A percentile compares a stretch with the other conserved stretches of the same genome.
phyloP scores from a whole-genome alignment of 164 flowering plant genomes.

The Malania oleifera region DNA sequence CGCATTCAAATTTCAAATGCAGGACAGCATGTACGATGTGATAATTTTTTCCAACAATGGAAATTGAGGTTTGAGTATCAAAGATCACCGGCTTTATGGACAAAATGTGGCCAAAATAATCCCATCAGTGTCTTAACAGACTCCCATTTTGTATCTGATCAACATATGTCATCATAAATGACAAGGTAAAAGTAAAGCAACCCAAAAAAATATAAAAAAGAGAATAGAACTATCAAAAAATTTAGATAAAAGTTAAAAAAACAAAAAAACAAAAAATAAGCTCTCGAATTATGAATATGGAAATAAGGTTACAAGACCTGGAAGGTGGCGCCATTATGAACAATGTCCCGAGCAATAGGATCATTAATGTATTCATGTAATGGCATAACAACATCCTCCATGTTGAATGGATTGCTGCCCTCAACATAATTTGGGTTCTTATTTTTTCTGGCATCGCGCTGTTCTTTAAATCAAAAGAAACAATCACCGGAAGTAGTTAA shows the following conservation, averaged over 20 bases:
- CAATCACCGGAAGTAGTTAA: background rate
- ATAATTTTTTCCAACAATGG: no score
- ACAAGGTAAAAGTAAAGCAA: no score
- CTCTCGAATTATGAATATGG: no score
- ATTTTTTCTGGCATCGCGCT: constrained; percentile 69
- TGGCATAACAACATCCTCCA: constrained; percentile 77
- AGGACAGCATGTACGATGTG: no score
- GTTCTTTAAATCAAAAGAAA: constrained; percentile 19
- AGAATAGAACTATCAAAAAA: no score
- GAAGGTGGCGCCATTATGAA: constrained; percentile 97
- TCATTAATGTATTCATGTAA: constrained; percentile 61
- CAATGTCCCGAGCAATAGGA: constrained; percentile 70
- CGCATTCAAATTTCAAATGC: no score
- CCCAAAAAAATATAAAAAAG: no score
- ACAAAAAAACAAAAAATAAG: background rate
- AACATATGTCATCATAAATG: no score
- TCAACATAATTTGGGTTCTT: constrained; percentile 14
- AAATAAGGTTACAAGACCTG: constrained; percentile 48
- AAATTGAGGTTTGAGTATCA: no score
- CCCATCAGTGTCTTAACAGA: no score
- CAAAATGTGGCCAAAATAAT: no score
- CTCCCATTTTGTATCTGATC: background rate
- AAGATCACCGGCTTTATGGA: no score
- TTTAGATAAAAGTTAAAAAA: background rate
- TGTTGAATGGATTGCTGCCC: constrained; percentile 48